These are phyloP conservation scores for Tremellales sp. DNA, from an alignment of 1,284 basidiomycete genomes.

Conservation along the genomic window DNA sequence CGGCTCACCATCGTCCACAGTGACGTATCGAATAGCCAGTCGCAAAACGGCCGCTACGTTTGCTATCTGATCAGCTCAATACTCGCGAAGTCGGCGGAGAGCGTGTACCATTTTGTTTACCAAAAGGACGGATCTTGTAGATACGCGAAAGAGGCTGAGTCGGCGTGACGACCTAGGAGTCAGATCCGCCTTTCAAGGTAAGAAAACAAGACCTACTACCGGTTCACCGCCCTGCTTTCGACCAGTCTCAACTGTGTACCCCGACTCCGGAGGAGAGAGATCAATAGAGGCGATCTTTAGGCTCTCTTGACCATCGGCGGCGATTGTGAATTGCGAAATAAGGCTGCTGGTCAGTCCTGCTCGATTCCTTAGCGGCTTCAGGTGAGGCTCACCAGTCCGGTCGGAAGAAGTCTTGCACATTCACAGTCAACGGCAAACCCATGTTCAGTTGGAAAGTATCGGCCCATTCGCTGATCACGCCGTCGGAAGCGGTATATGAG, in stretches of 20 bases:
- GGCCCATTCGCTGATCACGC: constrained; percentile 15
- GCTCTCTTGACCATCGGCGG: constrained; percentile 41
- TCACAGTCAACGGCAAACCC: constrained; percentile 47
- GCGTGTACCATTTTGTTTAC: constrained; percentile 1
- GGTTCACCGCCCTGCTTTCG: constrained; percentile 16
- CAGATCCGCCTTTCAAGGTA: neutral
- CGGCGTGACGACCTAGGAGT: constrained; percentile 29
- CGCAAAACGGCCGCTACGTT: constrained; percentile 6
- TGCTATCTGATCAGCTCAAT: constrained; percentile 1
- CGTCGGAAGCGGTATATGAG: neutral
- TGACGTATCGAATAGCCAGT: constrained; percentile 25
- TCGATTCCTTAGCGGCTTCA: neutral
- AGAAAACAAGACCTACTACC: constrained; percentile 12
- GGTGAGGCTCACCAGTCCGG: constrained; percentile 36
- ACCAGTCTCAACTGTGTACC: constrained; percentile 23
- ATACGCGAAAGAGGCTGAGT: constrained; percentile 37
- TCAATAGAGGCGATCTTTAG: constrained; percentile 35
- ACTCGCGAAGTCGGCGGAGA: neutral
- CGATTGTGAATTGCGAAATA: constrained; percentile 47
- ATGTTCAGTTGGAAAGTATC: constrained; percentile 36
- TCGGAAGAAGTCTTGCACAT: constrained; percentile 51
- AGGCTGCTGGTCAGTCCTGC: constrained; percentile 23
- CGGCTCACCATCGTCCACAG: constrained; percentile 24
- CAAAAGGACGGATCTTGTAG: constrained; percentile 36
- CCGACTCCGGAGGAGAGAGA: constrained; percentile 12